Conservation (phyloP, 129 eudicot genomes). For the Arctium minus region DNA sequence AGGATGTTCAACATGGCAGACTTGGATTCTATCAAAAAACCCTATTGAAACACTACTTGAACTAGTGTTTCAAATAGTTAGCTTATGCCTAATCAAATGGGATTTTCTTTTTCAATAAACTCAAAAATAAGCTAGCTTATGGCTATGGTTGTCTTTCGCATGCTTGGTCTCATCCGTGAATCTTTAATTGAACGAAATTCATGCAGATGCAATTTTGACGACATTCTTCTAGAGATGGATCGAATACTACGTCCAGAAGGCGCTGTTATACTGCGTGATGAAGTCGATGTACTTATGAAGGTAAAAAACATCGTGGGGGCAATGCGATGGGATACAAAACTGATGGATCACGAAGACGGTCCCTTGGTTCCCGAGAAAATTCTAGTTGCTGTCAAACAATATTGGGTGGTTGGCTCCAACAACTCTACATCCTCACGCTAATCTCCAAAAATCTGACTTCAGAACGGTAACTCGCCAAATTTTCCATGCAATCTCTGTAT, state of each 20-base stretch:
- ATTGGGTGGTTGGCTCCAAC: constrained; percentile 64
- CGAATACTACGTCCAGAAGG: constrained; percentile 96
- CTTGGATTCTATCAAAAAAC: no score
- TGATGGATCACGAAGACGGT: constrained; percentile 95
- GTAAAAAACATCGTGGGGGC: constrained; percentile 74
- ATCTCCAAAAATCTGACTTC: constrained; percentile 15
- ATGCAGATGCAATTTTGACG: constrained; percentile 82
- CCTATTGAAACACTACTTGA: no score
- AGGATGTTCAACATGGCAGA: no score
- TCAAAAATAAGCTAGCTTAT: no score
- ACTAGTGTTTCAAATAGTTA: no score
- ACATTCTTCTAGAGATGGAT: constrained; percentile 94
- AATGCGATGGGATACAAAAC: constrained; percentile 79
- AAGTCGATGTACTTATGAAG: constrained; percentile 80
- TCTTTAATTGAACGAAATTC: neutral
- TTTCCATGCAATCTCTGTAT: constrained; percentile 3
- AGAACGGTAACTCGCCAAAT: constrained; percentile 13
- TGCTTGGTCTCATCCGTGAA: neutral
- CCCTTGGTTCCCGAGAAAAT: constrained; percentile 85
- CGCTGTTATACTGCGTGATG: constrained; percentile 86
- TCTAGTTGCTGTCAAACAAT: constrained; percentile 79
- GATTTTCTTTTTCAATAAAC: no score
- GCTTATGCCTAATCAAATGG: no score
- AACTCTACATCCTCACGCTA: constrained; percentile 70
- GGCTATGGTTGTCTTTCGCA: no score